Percentiles rank a stretch among this genome's conserved stretches.
phyloP scores from a whole-genome alignment of 1,284 basidiomycete genomes.

The Limonomyces culmigenus region DNA sequence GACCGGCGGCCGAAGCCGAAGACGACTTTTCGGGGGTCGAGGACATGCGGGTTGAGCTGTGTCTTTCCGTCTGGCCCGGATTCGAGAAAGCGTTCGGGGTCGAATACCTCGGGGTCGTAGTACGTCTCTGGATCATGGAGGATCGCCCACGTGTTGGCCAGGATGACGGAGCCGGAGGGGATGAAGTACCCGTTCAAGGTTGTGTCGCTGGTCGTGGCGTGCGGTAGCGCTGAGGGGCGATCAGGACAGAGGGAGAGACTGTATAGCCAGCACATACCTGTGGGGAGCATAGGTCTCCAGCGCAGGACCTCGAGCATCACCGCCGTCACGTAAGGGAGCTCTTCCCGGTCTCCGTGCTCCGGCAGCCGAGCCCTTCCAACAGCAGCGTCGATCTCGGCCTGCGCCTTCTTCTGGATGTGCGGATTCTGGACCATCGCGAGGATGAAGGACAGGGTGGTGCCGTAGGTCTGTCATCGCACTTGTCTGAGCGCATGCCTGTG shows the following conservation, averaged over 20 bases:
- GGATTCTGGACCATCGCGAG: constrained; percentile 1
- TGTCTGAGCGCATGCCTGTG: neutral
- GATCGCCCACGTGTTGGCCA: too few species aligned
- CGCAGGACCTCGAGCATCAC: neutral
- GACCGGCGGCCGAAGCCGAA: constrained; percentile 6
- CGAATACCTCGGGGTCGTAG: constrained; percentile 3
- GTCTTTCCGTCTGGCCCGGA: neutral
- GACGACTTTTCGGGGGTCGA: neutral
- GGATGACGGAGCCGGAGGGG: too few species aligned
- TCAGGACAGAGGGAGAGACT: too few species aligned
- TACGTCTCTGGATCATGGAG: too few species aligned
- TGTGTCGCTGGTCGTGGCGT: too few species aligned
- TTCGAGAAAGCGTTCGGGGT: constrained; percentile 5
- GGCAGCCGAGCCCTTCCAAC: constrained; percentile 1
- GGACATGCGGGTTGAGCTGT: neutral
- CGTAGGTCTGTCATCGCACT: neutral
- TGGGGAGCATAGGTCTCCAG: neutral
- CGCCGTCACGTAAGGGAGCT: constrained; percentile 1
- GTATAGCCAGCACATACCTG: neutral
- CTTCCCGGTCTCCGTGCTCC: neutral
- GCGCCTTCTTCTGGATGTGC: constrained; percentile 1
- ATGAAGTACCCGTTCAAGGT: too few species aligned
- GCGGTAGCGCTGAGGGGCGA: too few species aligned
- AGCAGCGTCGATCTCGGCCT: constrained; percentile 1
- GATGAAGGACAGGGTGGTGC: neutral